Percentiles rank a stretch among this genome's conserved stretches.
phyloP scores from a whole-genome alignment of 2,329 filamentous ascomycete species.

The Neofusicoccum cordaticola region DNA sequence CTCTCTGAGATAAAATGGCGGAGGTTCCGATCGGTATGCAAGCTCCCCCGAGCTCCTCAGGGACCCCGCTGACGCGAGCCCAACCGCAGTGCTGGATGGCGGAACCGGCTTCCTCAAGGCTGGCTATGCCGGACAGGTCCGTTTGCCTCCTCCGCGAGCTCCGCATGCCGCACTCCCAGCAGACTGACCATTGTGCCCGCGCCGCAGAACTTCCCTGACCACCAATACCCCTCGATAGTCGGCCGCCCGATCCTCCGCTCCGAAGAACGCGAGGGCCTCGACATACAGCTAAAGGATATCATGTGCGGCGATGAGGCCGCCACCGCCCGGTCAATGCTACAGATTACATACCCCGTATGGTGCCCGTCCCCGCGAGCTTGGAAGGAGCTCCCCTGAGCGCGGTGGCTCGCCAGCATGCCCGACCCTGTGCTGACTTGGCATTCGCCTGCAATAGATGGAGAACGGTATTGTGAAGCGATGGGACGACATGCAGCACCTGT shows the following conservation, averaged over 20 bases:
- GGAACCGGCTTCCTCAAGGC: slow-evolving; percentile 99
- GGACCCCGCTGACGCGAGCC: slow-evolving; percentile 28
- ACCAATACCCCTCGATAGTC: slow-evolving; percentile 97
- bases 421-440: slow-evolving; percentile 12
- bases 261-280: slow-evolving; percentile 75
- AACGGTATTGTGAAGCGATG: slow-evolving; percentile 99
- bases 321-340: slow-evolving; percentile 91
- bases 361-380: slow-evolving; percentile 17
- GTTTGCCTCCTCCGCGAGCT: slow-evolving; percentile 23
- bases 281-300: slow-evolving; percentile 86
- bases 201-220: slow-evolving; percentile 90
- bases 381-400: slow-evolving; percentile 10
- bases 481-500: slow-evolving; percentile 99
- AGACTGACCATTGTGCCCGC: slow-evolving; percentile 18
- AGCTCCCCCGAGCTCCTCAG: slow-evolving; percentile 18
- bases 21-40: slow-evolving; percentile 49
- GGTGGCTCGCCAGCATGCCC: not conserved
- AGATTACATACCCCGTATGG: slow-evolving; percentile 88
- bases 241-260: slow-evolving; percentile 95
- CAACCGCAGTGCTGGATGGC: slow-evolving; percentile 84
- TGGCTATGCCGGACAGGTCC: slow-evolving; percentile 88
- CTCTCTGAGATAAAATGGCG: slow-evolving; percentile 35
- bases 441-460: slow-evolving; percentile 68
- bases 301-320: slow-evolving; percentile 99
- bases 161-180: not conserved